These are phyloP conservation scores for Ascochyta lentis DNA, from an alignment of 2,329 filamentous ascomycete species.

Conservation along the genomic window DNA sequence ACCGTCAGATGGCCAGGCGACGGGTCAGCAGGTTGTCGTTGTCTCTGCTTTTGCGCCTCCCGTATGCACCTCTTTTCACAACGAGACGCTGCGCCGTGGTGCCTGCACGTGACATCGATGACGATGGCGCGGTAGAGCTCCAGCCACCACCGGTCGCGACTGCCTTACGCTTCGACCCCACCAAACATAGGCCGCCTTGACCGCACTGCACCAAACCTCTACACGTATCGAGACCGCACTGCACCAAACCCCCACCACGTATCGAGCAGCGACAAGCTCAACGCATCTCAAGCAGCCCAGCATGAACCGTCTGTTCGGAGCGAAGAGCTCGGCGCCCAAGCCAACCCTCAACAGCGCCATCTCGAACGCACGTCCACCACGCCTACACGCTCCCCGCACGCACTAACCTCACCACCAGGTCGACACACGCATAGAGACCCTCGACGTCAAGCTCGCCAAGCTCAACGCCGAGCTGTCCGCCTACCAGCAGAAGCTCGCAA, in stretches of 20 bases:
- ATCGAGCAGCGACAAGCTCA: not conserved
- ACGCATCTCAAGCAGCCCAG: constrained; percentile 34
- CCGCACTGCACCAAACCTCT: not conserved
- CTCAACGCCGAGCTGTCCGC: constrained; percentile 88
- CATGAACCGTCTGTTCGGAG: constrained; percentile 97
- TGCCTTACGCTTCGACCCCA: constrained; percentile 16
- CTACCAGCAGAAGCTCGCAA: constrained; percentile 85
- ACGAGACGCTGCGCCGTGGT: not conserved
- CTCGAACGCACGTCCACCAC: constrained; percentile 65
- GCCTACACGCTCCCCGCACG: constrained; percentile 5
- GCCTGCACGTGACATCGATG: constrained; percentile 14
- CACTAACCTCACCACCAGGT: constrained; percentile 58
- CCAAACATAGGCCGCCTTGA: constrained; percentile 3
- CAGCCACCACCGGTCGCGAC: constrained; percentile 19
- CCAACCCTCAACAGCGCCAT: constrained; percentile 86
- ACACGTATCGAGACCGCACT: not conserved
- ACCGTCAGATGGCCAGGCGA: constrained; percentile 6
- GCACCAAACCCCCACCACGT: not conserved
- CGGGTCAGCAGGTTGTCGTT: constrained; percentile 1
- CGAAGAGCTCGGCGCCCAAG: constrained; percentile 85
- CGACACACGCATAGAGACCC: constrained; percentile 80
- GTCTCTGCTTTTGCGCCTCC: not conserved
- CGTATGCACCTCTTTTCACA: not conserved
- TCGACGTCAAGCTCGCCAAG: constrained; percentile 93
- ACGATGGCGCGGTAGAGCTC: constrained; percentile 15